These are phyloP conservation scores for Vitis labrusca DNA, from an alignment of 164 flowering plant genomes.

Conservation along the genomic window DNA sequence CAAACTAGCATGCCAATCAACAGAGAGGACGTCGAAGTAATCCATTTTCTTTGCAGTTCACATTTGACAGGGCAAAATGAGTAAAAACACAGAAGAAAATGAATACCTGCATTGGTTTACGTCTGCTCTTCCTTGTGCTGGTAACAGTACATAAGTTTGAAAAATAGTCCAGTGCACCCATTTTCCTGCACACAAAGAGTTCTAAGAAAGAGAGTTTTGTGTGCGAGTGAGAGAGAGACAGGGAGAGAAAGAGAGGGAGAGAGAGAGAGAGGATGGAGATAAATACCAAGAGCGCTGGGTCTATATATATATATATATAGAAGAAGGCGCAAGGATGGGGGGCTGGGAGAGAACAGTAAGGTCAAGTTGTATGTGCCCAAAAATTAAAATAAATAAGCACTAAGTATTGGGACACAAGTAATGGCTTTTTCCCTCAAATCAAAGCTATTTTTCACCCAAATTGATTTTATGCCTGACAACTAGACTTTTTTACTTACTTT, in stretches of 20 bases:
- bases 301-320: too few species aligned
- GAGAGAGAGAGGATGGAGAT: background rate
- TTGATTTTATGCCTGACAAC: too few species aligned
- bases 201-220: background rate
- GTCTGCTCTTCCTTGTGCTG: slow-evolving; percentile 30
- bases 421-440: too few species aligned
- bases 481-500: too few species aligned
- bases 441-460: too few species aligned
- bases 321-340: too few species aligned
- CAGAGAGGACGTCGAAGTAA: background rate
- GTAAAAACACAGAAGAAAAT: background rate
- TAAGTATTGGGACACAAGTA: too few species aligned
- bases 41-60: background rate
- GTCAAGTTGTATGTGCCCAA: too few species aligned
- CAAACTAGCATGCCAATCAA: background rate
- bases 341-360: too few species aligned
- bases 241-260: background rate
- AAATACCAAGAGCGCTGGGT: background rate
- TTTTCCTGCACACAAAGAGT: slow-evolving; percentile 4
- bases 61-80: background rate
- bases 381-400: too few species aligned
- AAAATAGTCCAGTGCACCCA: slow-evolving; percentile 44
- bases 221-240: slow-evolving; percentile 7
- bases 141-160: slow-evolving; percentile 26
- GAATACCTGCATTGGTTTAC: slow-evolving; percentile 45